A percentile compares a stretch with the other conserved stretches of the same genome.
phyloP scores from a whole-genome alignment of 2,329 filamentous ascomycete species.

The Trichoderma sp. region DNA sequence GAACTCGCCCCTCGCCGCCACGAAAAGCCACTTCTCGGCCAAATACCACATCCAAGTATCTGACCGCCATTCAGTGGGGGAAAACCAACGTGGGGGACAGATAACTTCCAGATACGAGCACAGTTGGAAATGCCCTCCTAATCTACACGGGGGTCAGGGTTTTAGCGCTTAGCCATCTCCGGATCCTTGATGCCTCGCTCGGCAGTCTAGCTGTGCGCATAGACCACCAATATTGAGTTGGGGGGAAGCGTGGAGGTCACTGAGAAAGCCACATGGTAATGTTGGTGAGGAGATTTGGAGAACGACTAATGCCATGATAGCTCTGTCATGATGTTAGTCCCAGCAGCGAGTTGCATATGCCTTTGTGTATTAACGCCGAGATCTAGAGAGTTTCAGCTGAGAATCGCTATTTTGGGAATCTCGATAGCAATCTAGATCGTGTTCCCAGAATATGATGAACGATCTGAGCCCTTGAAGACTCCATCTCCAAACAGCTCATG shows the following conservation, averaged over 20 bases:
- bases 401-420: not conserved
- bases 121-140: not conserved
- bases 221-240: not conserved
- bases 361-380: not conserved
- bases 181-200: not conserved
- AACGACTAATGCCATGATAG: not conserved
- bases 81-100: not conserved
- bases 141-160: constrained; percentile 14
- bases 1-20: not conserved
- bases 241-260: constrained; percentile 1
- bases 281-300: constrained; percentile 10
- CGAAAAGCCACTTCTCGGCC: constrained; percentile 18
- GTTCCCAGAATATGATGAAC: not conserved
- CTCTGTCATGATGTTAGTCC: not conserved
- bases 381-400: not conserved
- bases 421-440: not conserved
- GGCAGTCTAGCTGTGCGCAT: not conserved
- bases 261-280: not conserved
- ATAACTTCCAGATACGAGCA: not conserved
- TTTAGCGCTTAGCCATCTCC: constrained; percentile 7
- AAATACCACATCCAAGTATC: constrained; percentile 11
- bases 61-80: constrained; percentile 23
- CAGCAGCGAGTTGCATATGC: too few species aligned
- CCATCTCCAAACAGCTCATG: not conserved
- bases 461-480: not conserved